These are phyloP conservation scores for Penicillium polonicum DNA, from an alignment of 2,329 filamentous ascomycete genomes.

Conservation along the genomic window DNA sequence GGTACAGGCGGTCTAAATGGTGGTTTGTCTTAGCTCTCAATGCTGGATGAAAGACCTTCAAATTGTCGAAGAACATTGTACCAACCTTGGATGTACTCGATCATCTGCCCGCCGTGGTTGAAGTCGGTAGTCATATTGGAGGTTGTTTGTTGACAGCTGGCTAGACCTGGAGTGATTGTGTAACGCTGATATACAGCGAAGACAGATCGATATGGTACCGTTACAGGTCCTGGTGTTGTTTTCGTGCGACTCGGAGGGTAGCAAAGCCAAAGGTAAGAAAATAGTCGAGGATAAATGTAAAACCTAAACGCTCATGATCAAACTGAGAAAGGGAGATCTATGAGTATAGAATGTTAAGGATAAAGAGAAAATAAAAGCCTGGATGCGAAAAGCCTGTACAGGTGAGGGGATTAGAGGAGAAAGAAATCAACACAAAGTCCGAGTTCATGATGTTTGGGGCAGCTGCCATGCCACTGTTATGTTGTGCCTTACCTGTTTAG, in stretches of 20 bases:
- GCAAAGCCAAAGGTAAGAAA: constrained; percentile 15
- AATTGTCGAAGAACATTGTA: constrained; percentile 26
- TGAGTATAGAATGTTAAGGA: constrained; percentile 25
- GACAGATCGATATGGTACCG: constrained; percentile 3
- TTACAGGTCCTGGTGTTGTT: not conserved
- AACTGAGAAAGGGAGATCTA: constrained; percentile 1
- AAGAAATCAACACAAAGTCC: constrained; percentile 22
- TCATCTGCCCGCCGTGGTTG: constrained; percentile 77
- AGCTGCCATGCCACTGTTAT: constrained; percentile 42
- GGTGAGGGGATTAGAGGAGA: constrained; percentile 21
- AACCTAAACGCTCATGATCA: constrained; percentile 33
- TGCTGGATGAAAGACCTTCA: constrained; percentile 32
- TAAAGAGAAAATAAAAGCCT: constrained; percentile 13
- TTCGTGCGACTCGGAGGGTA: constrained; percentile 7
- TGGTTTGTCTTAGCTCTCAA: constrained; percentile 17
- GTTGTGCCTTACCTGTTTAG: constrained; percentile 35
- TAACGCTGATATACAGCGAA: constrained; percentile 8
- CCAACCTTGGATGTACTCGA: constrained; percentile 93
- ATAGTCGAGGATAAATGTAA: constrained; percentile 12
- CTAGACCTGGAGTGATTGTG: not conserved
- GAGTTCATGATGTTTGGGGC: constrained; percentile 35
- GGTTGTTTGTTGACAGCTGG: not conserved
- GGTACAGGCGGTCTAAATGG: constrained; percentile 79
- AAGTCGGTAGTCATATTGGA: constrained; percentile 50
- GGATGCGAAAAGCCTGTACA: constrained; percentile 4